A percentile compares a stretch with the other conserved stretches of the same genome.
Conservation (phyloP, 345 rosid genomes). For the Eucalyptus rudis region DNA sequence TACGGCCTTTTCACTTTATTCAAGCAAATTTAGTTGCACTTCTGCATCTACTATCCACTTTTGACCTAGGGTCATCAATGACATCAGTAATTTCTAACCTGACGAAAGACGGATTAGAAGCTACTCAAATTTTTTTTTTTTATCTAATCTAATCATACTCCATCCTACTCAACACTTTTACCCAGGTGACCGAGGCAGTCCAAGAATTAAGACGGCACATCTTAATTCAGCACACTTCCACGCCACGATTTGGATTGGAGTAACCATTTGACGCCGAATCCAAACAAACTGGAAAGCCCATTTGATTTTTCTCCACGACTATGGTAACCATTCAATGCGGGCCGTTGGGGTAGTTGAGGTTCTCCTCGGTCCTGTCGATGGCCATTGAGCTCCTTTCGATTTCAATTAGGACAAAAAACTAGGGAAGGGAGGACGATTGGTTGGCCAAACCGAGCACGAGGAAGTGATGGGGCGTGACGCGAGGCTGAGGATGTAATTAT, state of each 20-base stretch:
- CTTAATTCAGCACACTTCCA: neutral
- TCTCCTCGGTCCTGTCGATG: neutral
- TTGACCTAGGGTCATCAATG: neutral
- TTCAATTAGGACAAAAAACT: neutral
- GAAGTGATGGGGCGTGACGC: neutral
- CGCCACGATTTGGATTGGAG: neutral
- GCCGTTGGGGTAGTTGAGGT: neutral
- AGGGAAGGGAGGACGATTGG: neutral
- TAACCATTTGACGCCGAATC: neutral
- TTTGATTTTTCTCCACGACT: neutral
- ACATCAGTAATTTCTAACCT: neutral
- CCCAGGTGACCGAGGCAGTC: neutral
- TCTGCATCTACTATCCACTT: neutral
- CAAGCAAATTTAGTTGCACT: neutral
- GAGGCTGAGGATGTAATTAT: neutral
- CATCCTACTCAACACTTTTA: neutral
- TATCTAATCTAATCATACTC: neutral
- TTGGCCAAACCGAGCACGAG: neutral
- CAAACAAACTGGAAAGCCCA: neutral
- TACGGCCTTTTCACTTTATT: neutral
- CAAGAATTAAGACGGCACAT: neutral
- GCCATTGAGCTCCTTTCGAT: neutral
- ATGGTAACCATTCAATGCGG: neutral
- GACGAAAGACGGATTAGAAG: neutral
- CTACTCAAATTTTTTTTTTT: neutral